Evolutionary conservation across 179 eudicot genomes (phyloP).

Genomic region (Silene noctiflora): DNA sequence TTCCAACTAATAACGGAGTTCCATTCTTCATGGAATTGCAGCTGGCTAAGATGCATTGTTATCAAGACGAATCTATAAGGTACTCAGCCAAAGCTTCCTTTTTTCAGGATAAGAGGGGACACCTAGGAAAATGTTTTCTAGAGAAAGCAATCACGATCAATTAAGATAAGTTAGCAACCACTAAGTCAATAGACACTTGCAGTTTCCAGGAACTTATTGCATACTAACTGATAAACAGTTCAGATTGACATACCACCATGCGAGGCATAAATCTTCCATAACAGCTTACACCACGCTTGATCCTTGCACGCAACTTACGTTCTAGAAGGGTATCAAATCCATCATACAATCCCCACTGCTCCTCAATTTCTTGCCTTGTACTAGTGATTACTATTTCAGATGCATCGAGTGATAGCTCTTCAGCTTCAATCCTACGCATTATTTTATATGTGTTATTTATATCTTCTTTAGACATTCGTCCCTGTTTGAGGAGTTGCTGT

Average conservation of each 20-base stretch:
- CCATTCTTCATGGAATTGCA: too few species aligned
- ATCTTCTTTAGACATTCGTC: slow-evolving; percentile 72
- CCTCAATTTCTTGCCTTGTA: slow-evolving; percentile 91
- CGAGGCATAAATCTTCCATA: slow-evolving; percentile 96
- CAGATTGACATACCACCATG: slow-evolving; percentile 64
- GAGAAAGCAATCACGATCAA: not conserved
- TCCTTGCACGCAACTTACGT: slow-evolving; percentile 77
- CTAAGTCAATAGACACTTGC: not conserved
- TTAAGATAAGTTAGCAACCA: slow-evolving; percentile 7
- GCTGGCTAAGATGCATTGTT: too few species aligned
- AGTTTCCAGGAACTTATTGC: not conserved
- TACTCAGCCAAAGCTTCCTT: too few species aligned
- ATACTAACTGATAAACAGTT: slow-evolving; percentile 1
- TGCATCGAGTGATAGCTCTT: slow-evolving; percentile 81
- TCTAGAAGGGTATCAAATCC: slow-evolving; percentile 81
- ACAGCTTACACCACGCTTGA: slow-evolving; percentile 83
- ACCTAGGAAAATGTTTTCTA: too few species aligned
- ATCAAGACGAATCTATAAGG: too few species aligned
- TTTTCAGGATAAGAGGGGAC: too few species aligned
- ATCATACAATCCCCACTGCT: slow-evolving; percentile 90
- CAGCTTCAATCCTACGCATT: slow-evolving; percentile 86
- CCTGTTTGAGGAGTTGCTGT: slow-evolving; percentile 83
- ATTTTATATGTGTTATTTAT: slow-evolving; percentile 75
- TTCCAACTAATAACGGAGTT: not conserved
- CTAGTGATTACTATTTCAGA: slow-evolving; percentile 90